A percentile compares a stretch with the other conserved stretches of the same genome.
Evolutionary conservation across 2,329 filamentous ascomycete species (phyloP).

Genomic region (Claviceps lovelessii): DNA sequence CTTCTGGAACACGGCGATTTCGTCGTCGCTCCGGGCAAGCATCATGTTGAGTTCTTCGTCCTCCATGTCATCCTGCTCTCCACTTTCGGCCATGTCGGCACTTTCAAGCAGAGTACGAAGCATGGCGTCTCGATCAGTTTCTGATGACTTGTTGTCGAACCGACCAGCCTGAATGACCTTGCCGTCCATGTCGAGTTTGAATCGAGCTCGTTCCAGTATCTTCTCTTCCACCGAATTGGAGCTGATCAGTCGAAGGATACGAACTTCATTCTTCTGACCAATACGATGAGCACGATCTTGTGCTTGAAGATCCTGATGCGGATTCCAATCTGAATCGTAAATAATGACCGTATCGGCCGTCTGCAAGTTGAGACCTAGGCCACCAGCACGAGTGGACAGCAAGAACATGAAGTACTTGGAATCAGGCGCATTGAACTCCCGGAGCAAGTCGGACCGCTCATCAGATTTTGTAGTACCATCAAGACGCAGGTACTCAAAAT

Average conservation of each 20-base stretch:
- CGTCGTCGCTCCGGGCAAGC: slow-evolving; percentile 73
- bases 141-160: slow-evolving; percentile 98
- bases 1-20: slow-evolving; percentile 63
- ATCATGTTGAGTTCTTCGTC: slow-evolving; percentile 95
- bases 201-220: slow-evolving; percentile 90
- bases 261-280: slow-evolving; percentile 97
- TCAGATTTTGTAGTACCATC: slow-evolving; percentile 97
- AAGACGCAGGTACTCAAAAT: slow-evolving; percentile 74
- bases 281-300: slow-evolving; percentile 99
- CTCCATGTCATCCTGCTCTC: slow-evolving; percentile 92
- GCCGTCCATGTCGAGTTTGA: slow-evolving; percentile 97
- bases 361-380: slow-evolving; percentile 90
- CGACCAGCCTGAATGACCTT: slow-evolving; percentile 99
- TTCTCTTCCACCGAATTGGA: slow-evolving; percentile 98
- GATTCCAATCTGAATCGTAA: slow-evolving; percentile 99
- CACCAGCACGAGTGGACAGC: slow-evolving; percentile 95
- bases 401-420: slow-evolving; percentile 97
- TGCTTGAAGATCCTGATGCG: slow-evolving; percentile 95
- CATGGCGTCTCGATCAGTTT: slow-evolving; percentile 95
- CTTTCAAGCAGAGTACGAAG: slow-evolving; percentile 83
- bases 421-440: slow-evolving; percentile 73
- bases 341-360: slow-evolving; percentile 98
- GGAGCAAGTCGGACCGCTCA: slow-evolving; percentile 82
- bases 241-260: slow-evolving; percentile 87
- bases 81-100: slow-evolving; percentile 51